Percentiles rank a stretch among this genome's conserved stretches.
Conservation (phyloP, 768 basidiomycete genomes). For the Psilocybe sp. region DNA sequence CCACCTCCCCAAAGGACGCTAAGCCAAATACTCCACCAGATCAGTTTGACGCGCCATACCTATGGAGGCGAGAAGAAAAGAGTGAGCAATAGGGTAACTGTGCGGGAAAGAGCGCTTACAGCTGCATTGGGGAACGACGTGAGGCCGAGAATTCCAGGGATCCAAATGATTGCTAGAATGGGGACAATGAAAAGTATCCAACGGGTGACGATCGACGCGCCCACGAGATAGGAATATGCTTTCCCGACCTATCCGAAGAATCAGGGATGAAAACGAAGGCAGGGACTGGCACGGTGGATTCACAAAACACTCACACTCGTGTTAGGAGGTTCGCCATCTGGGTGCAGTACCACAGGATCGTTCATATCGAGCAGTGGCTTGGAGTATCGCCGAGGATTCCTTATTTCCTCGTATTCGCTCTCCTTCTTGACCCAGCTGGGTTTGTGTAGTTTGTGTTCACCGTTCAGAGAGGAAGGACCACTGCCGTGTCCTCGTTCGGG, state of each 20-base stretch:
- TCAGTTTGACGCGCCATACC: slow-evolving; percentile 57
- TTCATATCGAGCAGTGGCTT: slow-evolving; percentile 40
- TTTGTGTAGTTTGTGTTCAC: slow-evolving; percentile 45
- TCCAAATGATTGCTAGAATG: slow-evolving; percentile 63
- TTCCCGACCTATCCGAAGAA: slow-evolving; percentile 45
- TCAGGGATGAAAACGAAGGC: background rate
- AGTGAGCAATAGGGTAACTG: background rate
- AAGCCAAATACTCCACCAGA: slow-evolving; percentile 88
- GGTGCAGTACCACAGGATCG: slow-evolving; percentile 49
- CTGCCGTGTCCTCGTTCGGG: background rate
- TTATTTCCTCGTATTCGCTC: slow-evolving; percentile 53
- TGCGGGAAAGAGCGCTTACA: slow-evolving; percentile 32
- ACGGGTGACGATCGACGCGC: slow-evolving; percentile 73
- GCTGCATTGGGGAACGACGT: slow-evolving; percentile 44
- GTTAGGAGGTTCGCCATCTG: slow-evolving; percentile 60
- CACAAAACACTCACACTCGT: slow-evolving; percentile 39
- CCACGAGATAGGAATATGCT: slow-evolving; percentile 72
- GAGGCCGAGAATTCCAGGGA: slow-evolving; percentile 71
- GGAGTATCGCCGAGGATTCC: slow-evolving; percentile 17
- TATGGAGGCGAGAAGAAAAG: slow-evolving; percentile 15
- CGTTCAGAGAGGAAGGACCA: background rate
- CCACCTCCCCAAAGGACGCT: slow-evolving; percentile 73
- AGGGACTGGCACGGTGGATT: background rate
- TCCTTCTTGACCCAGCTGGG: slow-evolving; percentile 43
- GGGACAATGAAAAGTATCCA: slow-evolving; percentile 83